phyloP scores from a whole-genome alignment of 148 eudicot species.

The Heliamphora exappendiculata region DNA sequence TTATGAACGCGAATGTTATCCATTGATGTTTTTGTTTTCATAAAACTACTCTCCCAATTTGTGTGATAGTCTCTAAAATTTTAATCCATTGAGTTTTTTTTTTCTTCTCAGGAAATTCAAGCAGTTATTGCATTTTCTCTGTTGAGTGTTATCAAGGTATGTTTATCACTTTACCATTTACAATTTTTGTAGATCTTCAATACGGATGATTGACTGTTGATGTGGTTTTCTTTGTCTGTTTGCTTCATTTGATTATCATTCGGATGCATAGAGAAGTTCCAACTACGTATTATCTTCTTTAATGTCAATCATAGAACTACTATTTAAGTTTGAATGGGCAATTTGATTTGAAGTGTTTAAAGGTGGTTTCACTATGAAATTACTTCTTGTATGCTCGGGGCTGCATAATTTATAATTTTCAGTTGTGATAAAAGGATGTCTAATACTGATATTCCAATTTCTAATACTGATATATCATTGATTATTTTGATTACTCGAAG shows the following conservation, averaged over 20 bases:
- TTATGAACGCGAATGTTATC: background rate
- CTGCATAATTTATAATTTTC: background rate
- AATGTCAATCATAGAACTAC: background rate
- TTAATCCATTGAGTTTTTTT: background rate
- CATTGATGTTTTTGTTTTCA: background rate
- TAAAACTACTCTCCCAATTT: background rate
- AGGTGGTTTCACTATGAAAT: background rate
- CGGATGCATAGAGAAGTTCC: background rate
- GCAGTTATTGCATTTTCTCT: constrained; percentile 59
- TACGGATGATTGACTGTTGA: background rate
- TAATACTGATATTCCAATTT: background rate
- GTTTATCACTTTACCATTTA: background rate
- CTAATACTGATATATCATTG: background rate
- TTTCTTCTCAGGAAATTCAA: constrained; percentile 67
- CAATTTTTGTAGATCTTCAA: background rate
- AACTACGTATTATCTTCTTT: background rate
- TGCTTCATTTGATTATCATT: background rate
- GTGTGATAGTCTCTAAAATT: background rate
- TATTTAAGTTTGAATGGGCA: background rate
- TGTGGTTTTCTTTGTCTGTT: background rate
- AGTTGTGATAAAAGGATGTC: background rate
- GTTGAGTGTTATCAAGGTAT: constrained; percentile 65
- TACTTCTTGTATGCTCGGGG: background rate
- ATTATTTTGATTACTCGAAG: background rate
- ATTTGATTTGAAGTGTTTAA: background rate